Percentiles rank a stretch among this genome's conserved stretches.
These are phyloP conservation scores for Apiospora pterosperma DNA, from an alignment of 2,329 filamentous ascomycete species.

Conservation along the genomic window DNA sequence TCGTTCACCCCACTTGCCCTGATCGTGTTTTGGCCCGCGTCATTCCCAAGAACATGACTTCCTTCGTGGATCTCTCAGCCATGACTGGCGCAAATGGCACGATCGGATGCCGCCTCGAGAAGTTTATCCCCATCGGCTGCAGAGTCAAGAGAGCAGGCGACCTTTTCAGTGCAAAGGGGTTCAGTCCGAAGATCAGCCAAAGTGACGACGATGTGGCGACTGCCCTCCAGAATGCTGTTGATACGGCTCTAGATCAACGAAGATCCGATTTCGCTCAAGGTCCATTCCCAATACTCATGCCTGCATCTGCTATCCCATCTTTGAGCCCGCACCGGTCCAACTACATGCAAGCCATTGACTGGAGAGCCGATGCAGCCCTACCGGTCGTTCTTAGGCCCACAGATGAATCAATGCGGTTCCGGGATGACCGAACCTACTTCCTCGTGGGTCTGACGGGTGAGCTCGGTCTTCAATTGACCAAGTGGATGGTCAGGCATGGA, in stretches of 20 bases:
- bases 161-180: background rate
- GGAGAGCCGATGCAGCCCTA: conserved; percentile 5
- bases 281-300: background rate
- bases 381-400: conserved; percentile 4
- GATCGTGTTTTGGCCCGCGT: background rate
- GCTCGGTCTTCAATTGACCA: conserved; percentile 33
- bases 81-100: background rate
- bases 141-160: background rate
- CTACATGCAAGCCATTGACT: conserved; percentile 4
- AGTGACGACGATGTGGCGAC: background rate
- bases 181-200: background rate
- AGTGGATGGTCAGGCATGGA: conserved; percentile 37
- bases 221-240: background rate
- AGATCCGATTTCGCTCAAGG: background rate
- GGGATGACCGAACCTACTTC: conserved; percentile 26
- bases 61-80: background rate
- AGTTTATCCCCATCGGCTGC: background rate
- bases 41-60: background rate
- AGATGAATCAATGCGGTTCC: conserved; percentile 13
- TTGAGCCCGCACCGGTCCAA: background rate
- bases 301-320: background rate
- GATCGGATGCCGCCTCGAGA: background rate
- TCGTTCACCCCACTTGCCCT: background rate
- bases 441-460: conserved; percentile 29
- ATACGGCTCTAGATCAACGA: background rate